phyloP scores from a whole-genome alignment of 805 yeast genomes.

The Kodamaea laetipori region DNA sequence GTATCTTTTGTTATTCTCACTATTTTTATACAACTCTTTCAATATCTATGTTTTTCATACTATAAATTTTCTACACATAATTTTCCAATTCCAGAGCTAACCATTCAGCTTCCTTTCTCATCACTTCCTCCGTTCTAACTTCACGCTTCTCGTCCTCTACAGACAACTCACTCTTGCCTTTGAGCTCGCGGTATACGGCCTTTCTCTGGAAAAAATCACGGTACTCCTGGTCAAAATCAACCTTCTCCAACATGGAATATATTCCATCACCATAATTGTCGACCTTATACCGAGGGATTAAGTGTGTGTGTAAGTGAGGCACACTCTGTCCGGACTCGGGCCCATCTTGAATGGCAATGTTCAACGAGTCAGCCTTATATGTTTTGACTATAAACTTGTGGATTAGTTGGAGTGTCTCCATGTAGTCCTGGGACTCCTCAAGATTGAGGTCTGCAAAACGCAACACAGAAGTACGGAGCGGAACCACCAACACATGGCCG shows the following conservation, averaged over 20 bases:
- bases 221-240: conserved; percentile 47
- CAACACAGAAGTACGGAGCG: conserved; percentile 61
- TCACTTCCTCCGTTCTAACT: conserved; percentile 60
- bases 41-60: too few relatives aligned
- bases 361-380: conserved; percentile 80
- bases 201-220: conserved; percentile 32
- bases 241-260: conserved; percentile 61
- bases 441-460: conserved; percentile 68
- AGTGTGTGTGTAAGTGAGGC: conserved; percentile 92
- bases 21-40: too few relatives aligned
- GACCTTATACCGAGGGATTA: conserved; percentile 76
- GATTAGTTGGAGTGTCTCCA: conserved; percentile 69
- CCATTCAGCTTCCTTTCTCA: conserved; percentile 71
- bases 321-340: conserved; percentile 95
- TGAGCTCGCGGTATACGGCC: conserved; percentile 8
- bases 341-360: conserved; percentile 95
- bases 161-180: conserved; percentile 22
- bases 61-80: neutral
- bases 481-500: conserved; percentile 88
- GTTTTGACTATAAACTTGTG: conserved; percentile 64
- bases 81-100: conserved; percentile 37
- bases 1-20: neutral
- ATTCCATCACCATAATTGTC: conserved; percentile 70
- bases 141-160: conserved; percentile 52
- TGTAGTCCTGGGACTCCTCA: conserved; percentile 78